Evolutionary conservation across 1,284 basidiomycete genomes (phyloP).

Genomic region (Rhodotorula sp.): DNA sequence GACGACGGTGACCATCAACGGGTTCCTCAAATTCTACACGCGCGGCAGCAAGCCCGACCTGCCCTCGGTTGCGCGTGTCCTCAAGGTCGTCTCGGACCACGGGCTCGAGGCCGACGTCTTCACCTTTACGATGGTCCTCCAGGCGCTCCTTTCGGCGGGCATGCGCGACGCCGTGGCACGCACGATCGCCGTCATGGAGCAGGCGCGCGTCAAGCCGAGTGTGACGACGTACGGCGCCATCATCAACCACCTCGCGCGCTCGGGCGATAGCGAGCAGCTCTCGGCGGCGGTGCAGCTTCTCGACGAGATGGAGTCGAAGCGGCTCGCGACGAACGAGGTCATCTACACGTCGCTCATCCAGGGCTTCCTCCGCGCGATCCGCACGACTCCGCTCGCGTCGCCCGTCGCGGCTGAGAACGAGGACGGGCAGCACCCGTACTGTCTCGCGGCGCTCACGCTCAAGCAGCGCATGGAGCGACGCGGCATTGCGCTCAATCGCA

Average conservation of each 20-base stretch:
- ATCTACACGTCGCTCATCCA: slow-evolving; percentile 42
- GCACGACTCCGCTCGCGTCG: not conserved
- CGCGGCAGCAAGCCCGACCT: slow-evolving; percentile 30
- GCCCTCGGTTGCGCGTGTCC: slow-evolving; percentile 17
- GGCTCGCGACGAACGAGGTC: slow-evolving; percentile 33
- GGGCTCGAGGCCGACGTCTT: slow-evolving; percentile 36
- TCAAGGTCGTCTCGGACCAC: slow-evolving; percentile 24
- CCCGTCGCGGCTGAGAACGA: not conserved
- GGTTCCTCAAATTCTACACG: slow-evolving; percentile 28
- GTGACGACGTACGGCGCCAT: slow-evolving; percentile 39
- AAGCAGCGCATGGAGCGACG: slow-evolving; percentile 35
- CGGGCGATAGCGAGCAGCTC: slow-evolving; percentile 30
- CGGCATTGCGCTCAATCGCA: slow-evolving; percentile 29
- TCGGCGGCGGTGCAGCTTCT: slow-evolving; percentile 37
- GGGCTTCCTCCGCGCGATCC: slow-evolving; percentile 33
- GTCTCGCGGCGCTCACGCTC: slow-evolving; percentile 31
- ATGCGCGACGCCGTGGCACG: slow-evolving; percentile 35
- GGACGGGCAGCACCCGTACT: slow-evolving; percentile 25
- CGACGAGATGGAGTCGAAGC: slow-evolving; percentile 37
- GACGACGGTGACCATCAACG: slow-evolving; percentile 27
- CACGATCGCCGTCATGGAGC: slow-evolving; percentile 36
- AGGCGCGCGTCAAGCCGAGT: slow-evolving; percentile 29
- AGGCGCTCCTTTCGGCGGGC: slow-evolving; percentile 30
- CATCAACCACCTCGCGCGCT: slow-evolving; percentile 24
- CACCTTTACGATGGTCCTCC: slow-evolving; percentile 40